A percentile compares a stretch with the other conserved stretches of the same genome.
Evolutionary conservation across 371 early-diverging fungal species (phyloP).

Genomic region (Coemansia sp.): DNA sequence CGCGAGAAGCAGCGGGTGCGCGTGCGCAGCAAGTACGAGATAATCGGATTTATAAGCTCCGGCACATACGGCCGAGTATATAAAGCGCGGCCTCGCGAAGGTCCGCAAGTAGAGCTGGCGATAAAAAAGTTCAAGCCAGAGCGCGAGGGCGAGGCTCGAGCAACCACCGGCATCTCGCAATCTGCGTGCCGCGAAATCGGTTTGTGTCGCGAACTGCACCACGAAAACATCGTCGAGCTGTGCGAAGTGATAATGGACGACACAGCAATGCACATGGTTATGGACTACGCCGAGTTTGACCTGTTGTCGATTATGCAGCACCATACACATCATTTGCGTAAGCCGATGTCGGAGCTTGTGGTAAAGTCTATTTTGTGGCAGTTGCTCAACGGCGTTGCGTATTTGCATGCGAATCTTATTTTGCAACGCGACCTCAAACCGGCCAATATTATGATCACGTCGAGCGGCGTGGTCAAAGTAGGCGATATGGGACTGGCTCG

Average conservation of each 20-base stretch:
- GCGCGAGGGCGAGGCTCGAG: constrained; percentile 78
- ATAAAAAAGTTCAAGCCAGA: constrained; percentile 97
- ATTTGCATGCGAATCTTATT: constrained; percentile 91
- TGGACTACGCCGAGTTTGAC: constrained; percentile 94
- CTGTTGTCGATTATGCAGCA: constrained; percentile 82
- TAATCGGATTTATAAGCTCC: constrained; percentile 86
- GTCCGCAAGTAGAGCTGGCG: constrained; percentile 41
- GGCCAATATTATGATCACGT: constrained; percentile 85
- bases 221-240: constrained; percentile 80
- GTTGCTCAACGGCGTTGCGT: constrained; percentile 86
- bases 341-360: constrained; percentile 77
- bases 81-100: constrained; percentile 76
- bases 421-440: constrained; percentile 92
- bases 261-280: constrained; percentile 90
- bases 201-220: constrained; percentile 85
- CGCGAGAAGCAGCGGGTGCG: constrained; percentile 58
- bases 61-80: constrained; percentile 95
- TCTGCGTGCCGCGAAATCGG: constrained; percentile 93
- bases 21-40: constrained; percentile 76
- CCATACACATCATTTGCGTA: constrained; percentile 75
- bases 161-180: constrained; percentile 86
- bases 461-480: constrained; percentile 84
- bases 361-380: constrained; percentile 91
- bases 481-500: constrained; percentile 92
- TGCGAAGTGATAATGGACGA: constrained; percentile 88